phyloP scores from a whole-genome alignment of 129 eudicot genomes.

The Flaveria linearis region DNA sequence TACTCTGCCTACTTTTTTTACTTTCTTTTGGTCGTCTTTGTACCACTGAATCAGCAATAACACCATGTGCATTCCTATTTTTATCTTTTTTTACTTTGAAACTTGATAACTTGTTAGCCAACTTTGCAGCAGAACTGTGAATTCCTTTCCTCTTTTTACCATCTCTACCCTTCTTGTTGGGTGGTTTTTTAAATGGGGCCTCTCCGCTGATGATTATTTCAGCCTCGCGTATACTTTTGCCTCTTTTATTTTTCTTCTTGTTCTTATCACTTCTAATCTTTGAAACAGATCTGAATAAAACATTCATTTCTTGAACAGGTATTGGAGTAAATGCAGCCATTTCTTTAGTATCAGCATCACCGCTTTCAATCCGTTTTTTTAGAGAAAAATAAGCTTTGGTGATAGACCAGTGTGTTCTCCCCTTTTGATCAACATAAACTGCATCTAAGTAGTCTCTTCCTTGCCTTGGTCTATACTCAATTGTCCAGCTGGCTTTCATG shows the following conservation, averaged over 20 bases:
- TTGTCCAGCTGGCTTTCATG: slow-evolving; percentile 64
- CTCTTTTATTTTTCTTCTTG: slow-evolving; percentile 25
- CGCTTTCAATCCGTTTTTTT: slow-evolving; percentile 46
- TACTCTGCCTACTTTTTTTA: slow-evolving; percentile 31
- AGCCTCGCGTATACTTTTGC: slow-evolving; percentile 27
- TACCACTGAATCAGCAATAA: slow-evolving; percentile 1
- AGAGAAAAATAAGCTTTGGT: slow-evolving; percentile 69
- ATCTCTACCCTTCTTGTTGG: slow-evolving; percentile 24
- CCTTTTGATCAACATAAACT: slow-evolving; percentile 64
- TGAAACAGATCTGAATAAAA: slow-evolving; percentile 47
- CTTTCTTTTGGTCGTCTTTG: slow-evolving; percentile 38
- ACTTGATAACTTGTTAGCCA: slow-evolving; percentile 9
- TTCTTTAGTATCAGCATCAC: slow-evolving; percentile 40
- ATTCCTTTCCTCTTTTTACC: slow-evolving; percentile 30
- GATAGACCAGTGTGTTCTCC: slow-evolving; percentile 74
- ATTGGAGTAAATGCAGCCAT: slow-evolving; percentile 61
- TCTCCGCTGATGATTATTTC: slow-evolving; percentile 21
- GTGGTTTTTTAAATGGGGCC: slow-evolving; percentile 25
- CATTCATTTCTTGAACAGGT: slow-evolving; percentile 62
- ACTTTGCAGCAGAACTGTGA: slow-evolving; percentile 2
- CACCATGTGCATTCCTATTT: background rate
- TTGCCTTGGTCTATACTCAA: slow-evolving; percentile 66
- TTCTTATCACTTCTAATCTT: slow-evolving; percentile 40
- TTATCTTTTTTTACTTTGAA: slow-evolving; percentile 29
- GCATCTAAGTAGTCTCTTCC: slow-evolving; percentile 61